Base-by-base conservation (phyloP, 768 basidiomycete species). In the Suillus sp. region DNA sequence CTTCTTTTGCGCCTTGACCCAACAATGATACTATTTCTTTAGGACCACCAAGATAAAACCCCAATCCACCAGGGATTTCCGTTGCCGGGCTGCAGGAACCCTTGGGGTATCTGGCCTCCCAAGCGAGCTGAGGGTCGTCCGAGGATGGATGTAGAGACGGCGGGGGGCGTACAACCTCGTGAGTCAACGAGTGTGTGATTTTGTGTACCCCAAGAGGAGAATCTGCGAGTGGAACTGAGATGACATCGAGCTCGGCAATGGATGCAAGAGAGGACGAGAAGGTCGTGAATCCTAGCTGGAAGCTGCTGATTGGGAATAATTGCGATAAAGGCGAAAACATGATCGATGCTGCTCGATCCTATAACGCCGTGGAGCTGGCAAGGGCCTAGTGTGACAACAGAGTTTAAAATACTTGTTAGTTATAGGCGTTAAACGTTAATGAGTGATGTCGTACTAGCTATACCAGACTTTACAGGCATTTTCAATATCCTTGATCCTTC, bases 1-100 rank as follows among this genome's bases (percentile, higher is more conserved):
- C 85, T 63, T 92, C 87, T 20, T 72, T 80, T 16, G 85, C 84
- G 0, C 74, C 76, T 14, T 64, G 68, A 20, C 72, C 70, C 54
- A 87, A 69, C 3, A 61, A 66, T 2, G 74, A 67, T 0, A 74
- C 62, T 62, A 87, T 86, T 18, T 71, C 67, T 2, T 71, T 59
- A 5, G 87, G 84, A 0, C 89, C 90, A 47, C 76, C 72, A 22
- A 90, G 69, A 74, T 92, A 91, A 73, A 92, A 89, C 2, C 87
- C 84, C 67, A 90, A 89, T 4, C 91, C 91, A 1, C 88, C 87
- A 1, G 82, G 80, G 4, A 83, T 77, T 2, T 73, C 60, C 2
- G 73, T 80, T 14, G 77, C 75, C 4, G 88, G 88, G 62, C 86
- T 88, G 66, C 87, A 83, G 70, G 85, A 87, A 0, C 87, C 88